phyloP scores from a whole-genome alignment of 2,329 filamentous ascomycete genomes.

The Pestalotiopsis sp. region DNA sequence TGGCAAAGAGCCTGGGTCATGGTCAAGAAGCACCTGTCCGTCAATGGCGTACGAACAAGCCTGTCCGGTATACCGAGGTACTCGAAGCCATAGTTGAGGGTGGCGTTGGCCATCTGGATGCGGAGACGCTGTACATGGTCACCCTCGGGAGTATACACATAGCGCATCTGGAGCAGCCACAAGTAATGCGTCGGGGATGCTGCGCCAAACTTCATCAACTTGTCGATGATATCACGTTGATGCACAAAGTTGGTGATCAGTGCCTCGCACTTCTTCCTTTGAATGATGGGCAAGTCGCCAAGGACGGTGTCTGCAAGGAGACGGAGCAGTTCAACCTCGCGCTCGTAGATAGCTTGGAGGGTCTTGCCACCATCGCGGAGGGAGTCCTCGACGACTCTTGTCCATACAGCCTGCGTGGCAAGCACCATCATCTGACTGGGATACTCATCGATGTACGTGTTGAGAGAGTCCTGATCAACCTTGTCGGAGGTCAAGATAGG shows the following conservation, averaged over 20 bases:
- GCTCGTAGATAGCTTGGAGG: constrained; percentile 73
- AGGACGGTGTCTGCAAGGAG: constrained; percentile 88
- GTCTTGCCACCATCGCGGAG: constrained; percentile 72
- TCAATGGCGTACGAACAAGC: constrained; percentile 93
- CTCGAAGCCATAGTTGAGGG: constrained; percentile 94
- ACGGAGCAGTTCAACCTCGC: constrained; percentile 82
- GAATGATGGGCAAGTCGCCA: constrained; percentile 82
- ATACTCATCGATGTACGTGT: constrained; percentile 79
- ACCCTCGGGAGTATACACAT: constrained; percentile 82
- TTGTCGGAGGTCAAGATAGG: constrained; percentile 73
- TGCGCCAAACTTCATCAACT: constrained; percentile 76
- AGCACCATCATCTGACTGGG: constrained; percentile 96
- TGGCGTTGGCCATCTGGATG: constrained; percentile 96
- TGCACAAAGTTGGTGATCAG: constrained; percentile 99
- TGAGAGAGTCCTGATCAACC: constrained; percentile 72
- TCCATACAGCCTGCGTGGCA: constrained; percentile 93
- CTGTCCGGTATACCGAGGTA: constrained; percentile 96
- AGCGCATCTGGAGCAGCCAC: constrained; percentile 97
- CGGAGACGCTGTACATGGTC: constrained; percentile 80
- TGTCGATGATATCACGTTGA: constrained; percentile 91
- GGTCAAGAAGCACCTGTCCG: constrained; percentile 97
- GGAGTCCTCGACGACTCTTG: constrained; percentile 78
- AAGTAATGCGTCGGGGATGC: constrained; percentile 78
- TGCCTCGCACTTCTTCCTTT: constrained; percentile 96
- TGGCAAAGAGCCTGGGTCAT: constrained; percentile 95